phyloP scores from a whole-genome alignment of 768 basidiomycete genomes.

The Leucogyrophana mollusca region DNA sequence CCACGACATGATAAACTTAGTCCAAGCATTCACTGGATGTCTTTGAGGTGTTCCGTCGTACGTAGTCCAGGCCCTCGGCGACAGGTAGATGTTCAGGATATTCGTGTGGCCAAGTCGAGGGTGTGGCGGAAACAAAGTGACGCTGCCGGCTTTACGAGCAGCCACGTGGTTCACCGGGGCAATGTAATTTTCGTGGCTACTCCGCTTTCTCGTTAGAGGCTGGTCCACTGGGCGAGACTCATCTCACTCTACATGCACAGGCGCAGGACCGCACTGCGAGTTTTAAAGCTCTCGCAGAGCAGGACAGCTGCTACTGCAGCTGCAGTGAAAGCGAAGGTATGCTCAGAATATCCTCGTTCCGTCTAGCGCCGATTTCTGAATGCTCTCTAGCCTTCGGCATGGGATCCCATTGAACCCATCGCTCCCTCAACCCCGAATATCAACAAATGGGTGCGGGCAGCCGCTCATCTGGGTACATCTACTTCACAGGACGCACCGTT shows the following conservation, averaged over 20 bases:
- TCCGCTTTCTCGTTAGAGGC: background rate
- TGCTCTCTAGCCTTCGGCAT: conserved; percentile 3
- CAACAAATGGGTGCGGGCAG: conserved; percentile 10
- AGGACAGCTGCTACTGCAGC: conserved; percentile 6
- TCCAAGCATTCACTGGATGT: conserved; percentile 1
- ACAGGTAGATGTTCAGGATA: too few relatives aligned
- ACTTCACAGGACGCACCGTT: too few relatives aligned
- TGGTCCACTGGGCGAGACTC: background rate
- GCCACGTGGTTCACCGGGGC: too few relatives aligned
- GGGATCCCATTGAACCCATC: background rate
- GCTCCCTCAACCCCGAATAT: conserved; percentile 4
- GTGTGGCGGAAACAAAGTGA: too few relatives aligned
- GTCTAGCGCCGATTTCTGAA: too few relatives aligned
- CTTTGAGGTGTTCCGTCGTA: too few relatives aligned
- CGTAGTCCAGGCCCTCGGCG: too few relatives aligned
- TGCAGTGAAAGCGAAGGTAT: conserved; percentile 2
- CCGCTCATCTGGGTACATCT: too few relatives aligned
- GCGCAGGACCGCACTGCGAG: conserved; percentile 1
- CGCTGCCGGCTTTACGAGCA: too few relatives aligned
- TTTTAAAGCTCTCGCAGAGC: conserved; percentile 1
- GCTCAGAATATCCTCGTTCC: background rate
- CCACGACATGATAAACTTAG: conserved; percentile 15
- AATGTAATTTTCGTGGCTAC: background rate
- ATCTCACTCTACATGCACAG: conserved; percentile 1
- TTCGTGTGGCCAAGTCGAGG: too few relatives aligned